A percentile compares a stretch with the other conserved stretches of the same genome.
phyloP scores from a whole-genome alignment of 1,139 yeast genomes.

The Pichia sp. region DNA sequence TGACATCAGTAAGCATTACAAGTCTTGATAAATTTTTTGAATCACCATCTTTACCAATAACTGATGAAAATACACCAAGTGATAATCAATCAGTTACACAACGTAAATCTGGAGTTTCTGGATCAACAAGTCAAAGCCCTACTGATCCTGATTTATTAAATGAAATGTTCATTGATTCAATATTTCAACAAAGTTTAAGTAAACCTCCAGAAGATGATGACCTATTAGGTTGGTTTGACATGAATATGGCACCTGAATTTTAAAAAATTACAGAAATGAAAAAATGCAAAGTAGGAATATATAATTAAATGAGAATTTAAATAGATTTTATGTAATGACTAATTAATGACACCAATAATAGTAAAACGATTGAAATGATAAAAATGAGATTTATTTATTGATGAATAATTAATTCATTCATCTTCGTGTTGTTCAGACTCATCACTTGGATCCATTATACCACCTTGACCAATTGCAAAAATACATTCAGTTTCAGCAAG shows the following conservation, averaged over 20 bases:
- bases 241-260: conserved; percentile 53
- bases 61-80: neutral
- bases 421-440: conserved; percentile 49
- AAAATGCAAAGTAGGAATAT: too few species aligned
- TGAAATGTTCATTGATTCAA: conserved; percentile 38
- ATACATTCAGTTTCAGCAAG: conserved; percentile 93
- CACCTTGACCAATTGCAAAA: conserved; percentile 94
- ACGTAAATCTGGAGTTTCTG: neutral
- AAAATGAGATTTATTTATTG: neutral
- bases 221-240: conserved; percentile 93
- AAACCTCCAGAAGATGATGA: conserved; percentile 74
- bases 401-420: conserved; percentile 33
- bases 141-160: conserved; percentile 27
- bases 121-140: conserved; percentile 20
- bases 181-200: conserved; percentile 80
- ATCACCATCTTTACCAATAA: conserved; percentile 5
- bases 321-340: neutral
- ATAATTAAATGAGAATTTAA: too few species aligned
- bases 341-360: neutral
- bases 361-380: neutral
- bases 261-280: conserved; percentile 16
- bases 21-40: conserved; percentile 11
- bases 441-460: conserved; percentile 85
- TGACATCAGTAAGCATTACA: conserved; percentile 7
- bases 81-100: neutral